These are phyloP conservation scores for Leishmania major DNA, from an alignment of 208 protist species.

Conservation along the genomic window DNA sequence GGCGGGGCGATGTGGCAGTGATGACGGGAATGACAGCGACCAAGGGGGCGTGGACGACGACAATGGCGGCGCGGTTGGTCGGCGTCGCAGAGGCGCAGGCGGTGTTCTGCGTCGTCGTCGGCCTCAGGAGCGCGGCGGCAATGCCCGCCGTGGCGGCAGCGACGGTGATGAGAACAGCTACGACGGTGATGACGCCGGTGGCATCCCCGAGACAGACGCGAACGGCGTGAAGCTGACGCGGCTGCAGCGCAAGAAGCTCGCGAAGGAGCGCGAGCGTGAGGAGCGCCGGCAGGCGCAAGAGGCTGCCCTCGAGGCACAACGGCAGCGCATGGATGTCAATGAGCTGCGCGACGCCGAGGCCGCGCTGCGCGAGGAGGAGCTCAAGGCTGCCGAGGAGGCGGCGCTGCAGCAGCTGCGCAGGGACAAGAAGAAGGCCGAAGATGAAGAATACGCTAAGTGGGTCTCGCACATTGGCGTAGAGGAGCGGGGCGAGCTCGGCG, in stretches of 20 bases:
- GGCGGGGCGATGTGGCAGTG: not conserved
- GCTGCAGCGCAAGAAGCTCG: constrained; percentile 64
- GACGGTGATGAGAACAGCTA: constrained; percentile 17
- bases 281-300: constrained; percentile 48
- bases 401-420: constrained; percentile 66
- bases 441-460: constrained; percentile 77
- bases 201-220: constrained; percentile 11
- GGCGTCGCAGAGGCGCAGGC: not conserved
- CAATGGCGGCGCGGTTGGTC: not conserved
- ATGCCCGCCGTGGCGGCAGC: not conserved
- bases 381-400: constrained; percentile 37
- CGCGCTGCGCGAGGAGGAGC: constrained; percentile 36
- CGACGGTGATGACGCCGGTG: constrained; percentile 11
- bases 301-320: constrained; percentile 39
- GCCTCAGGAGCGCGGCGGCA: not conserved
- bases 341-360: constrained; percentile 25
- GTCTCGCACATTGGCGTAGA: constrained; percentile 63
- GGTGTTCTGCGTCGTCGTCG: constrained; percentile 11
- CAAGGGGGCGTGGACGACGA: not conserved
- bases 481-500: constrained; percentile 67
- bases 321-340: constrained; percentile 16
- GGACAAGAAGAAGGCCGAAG: constrained; percentile 53
- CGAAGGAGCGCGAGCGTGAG: constrained; percentile 58
- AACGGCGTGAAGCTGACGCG: constrained; percentile 41
- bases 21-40: not conserved